These are phyloP conservation scores for Yamadazyma membranifaciens DNA, from an alignment of 1,139 yeast genomes.

Conservation along the genomic window DNA sequence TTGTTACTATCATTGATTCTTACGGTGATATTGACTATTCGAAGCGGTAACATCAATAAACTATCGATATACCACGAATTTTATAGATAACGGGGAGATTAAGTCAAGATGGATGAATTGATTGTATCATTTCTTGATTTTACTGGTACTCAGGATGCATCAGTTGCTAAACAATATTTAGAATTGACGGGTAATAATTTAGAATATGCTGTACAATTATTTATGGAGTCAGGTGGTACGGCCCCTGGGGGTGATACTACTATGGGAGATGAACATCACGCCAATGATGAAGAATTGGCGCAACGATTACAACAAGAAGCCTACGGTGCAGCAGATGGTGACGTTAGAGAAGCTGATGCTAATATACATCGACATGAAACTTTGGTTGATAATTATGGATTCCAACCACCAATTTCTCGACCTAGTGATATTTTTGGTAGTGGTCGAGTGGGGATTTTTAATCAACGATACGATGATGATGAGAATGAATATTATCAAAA, in stretches of 20 bases:
- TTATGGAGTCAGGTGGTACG: conserved; percentile 53
- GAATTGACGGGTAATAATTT: conserved; percentile 77
- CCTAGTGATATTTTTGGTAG: conserved; percentile 43
- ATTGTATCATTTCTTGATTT: conserved; percentile 75
- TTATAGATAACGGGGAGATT: too few species aligned
- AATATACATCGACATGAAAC: conserved; percentile 84
- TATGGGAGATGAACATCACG: background rate
- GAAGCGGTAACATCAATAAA: too few species aligned
- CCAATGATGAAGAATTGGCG: conserved; percentile 51
- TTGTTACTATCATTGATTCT: too few species aligned
- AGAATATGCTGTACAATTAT: conserved; percentile 83
- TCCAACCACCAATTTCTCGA: conserved; percentile 9
- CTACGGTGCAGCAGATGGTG: conserved; percentile 31
- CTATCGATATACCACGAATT: too few species aligned
- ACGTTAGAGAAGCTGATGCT: conserved; percentile 64
- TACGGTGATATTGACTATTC: too few species aligned
- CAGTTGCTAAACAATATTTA: conserved; percentile 72
- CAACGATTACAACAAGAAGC: conserved; percentile 65
- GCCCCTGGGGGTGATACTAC: conserved; percentile 9
- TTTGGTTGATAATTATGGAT: conserved; percentile 42
- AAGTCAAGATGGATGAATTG: conserved; percentile 14
- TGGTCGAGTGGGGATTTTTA: conserved; percentile 43
- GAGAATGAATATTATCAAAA: conserved; percentile 26
- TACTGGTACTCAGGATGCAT: conserved; percentile 70
- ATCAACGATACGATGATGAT: conserved; percentile 40